Conservation (phyloP, 2,329 filamentous ascomycete species). For the Capronia americana region DNA sequence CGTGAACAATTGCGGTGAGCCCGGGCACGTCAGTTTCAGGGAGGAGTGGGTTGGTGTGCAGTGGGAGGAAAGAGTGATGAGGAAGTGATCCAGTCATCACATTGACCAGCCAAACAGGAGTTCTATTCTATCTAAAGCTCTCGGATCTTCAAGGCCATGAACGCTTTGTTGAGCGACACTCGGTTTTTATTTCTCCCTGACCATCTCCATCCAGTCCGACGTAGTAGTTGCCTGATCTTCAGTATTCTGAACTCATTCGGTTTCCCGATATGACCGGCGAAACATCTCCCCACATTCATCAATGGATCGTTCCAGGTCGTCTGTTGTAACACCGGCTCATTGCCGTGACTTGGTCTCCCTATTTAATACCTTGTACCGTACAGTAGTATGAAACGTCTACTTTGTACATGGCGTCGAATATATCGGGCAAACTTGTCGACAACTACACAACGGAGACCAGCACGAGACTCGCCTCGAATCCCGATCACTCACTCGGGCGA, state of each 20-base stretch:
- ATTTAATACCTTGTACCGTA: background rate
- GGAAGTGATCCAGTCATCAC: slow-evolving; percentile 29
- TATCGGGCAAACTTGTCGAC: background rate
- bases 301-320: background rate
- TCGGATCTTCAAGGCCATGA: too few species aligned
- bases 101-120: background rate
- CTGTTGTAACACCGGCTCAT: background rate
- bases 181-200: background rate
- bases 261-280: background rate
- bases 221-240: too few species aligned
- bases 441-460: background rate
- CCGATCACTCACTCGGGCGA: background rate
- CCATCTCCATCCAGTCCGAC: background rate
- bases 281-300: background rate
- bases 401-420: background rate
- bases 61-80: slow-evolving; percentile 75
- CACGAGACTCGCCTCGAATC: background rate
- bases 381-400: background rate
- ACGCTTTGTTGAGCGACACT: too few species aligned
- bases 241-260: background rate
- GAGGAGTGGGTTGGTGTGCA: slow-evolving; percentile 99
- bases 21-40: slow-evolving; percentile 74
- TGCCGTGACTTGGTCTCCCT: background rate
- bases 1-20: slow-evolving; percentile 73
- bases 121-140: background rate